phyloP scores from a whole-genome alignment of 805 yeast species.

The Hermanozyma aechmeae region DNA sequence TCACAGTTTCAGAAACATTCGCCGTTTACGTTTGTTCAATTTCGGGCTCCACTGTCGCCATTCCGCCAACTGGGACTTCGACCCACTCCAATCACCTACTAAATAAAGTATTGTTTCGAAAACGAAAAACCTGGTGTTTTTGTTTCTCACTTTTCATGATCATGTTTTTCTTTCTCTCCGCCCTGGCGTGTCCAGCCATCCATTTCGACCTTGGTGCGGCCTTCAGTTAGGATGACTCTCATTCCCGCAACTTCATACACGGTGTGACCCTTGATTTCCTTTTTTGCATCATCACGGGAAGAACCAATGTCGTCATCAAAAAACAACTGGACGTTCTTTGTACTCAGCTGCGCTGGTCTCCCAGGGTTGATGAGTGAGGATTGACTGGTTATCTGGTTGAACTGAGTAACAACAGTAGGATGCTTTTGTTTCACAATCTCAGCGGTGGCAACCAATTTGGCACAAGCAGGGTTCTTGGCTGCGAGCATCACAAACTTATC shows the following conservation, averaged over 20 bases:
- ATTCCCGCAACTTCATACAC: conserved; percentile 12
- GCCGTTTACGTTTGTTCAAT: too few relatives aligned
- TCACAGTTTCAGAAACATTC: too few relatives aligned
- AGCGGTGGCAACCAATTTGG: conserved; percentile 12
- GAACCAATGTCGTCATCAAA: conserved; percentile 5
- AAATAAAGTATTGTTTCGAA: background rate
- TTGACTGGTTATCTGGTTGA: conserved; percentile 9
- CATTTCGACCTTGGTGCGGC: conserved; percentile 1
- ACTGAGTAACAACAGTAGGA: conserved; percentile 7
- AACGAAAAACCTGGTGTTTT: background rate
- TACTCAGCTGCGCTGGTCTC: conserved; percentile 6
- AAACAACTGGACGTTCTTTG: conserved; percentile 6
- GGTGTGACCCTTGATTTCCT: conserved; percentile 13
- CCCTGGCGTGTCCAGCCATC: conserved; percentile 11
- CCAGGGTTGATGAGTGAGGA: conserved; percentile 11
- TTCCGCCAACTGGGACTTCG: background rate
- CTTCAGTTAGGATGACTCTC: conserved; percentile 7
- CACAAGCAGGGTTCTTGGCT: conserved; percentile 10
- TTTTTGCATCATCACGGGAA: conserved; percentile 1
- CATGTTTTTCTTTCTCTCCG: background rate
- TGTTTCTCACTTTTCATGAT: background rate
- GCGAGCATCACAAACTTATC: conserved; percentile 8
- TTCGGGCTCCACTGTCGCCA: background rate
- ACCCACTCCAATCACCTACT: background rate
- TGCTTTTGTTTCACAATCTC: conserved; percentile 12